phyloP scores from a whole-genome alignment of 2,329 filamentous ascomycete species.

The Aspergillus floridensis region DNA sequence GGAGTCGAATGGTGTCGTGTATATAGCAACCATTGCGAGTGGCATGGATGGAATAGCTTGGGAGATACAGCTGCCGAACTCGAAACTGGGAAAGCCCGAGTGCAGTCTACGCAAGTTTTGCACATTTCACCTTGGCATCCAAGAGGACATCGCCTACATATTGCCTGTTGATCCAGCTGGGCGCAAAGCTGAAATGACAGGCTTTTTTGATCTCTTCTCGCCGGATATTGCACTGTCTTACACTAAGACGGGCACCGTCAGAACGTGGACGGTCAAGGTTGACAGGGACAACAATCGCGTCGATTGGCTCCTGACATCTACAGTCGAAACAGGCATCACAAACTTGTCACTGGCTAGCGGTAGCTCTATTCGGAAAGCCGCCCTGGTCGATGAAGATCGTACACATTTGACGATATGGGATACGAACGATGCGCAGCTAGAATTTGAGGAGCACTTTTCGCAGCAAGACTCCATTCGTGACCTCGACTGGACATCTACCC shows the following conservation, averaged over 20 bases:
- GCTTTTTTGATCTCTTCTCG: conserved; percentile 81
- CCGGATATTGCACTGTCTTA: conserved; percentile 85
- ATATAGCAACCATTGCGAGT: conserved; percentile 80
- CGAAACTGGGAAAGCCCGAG: conserved; percentile 31
- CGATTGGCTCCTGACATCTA: conserved; percentile 80
- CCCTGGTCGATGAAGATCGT: conserved; percentile 70
- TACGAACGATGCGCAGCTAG: conserved; percentile 73
- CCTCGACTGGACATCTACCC: conserved; percentile 90
- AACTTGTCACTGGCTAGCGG: conserved; percentile 77
- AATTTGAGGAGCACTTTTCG: conserved; percentile 74
- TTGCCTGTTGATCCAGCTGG: conserved; percentile 86
- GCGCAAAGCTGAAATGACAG: conserved; percentile 65
- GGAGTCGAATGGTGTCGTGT: conserved; percentile 56
- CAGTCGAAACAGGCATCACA: conserved; percentile 72
- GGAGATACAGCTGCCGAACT: conserved; percentile 65
- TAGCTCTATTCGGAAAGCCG: conserved; percentile 82
- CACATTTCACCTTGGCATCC: conserved; percentile 63
- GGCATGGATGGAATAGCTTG: conserved; percentile 77
- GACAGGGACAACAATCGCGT: conserved; percentile 59
- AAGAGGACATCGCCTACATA: conserved; percentile 57
- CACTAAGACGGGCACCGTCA: conserved; percentile 68
- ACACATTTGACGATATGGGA: conserved; percentile 89
- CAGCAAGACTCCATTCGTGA: conserved; percentile 74
- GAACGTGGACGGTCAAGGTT: conserved; percentile 81
- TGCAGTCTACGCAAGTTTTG: conserved; percentile 64